Evolutionary conservation across 352 stramenopile species (phyloP), one percentile per base, ranked within the genome.

Genomic region (Peronospora destructor): DNA sequence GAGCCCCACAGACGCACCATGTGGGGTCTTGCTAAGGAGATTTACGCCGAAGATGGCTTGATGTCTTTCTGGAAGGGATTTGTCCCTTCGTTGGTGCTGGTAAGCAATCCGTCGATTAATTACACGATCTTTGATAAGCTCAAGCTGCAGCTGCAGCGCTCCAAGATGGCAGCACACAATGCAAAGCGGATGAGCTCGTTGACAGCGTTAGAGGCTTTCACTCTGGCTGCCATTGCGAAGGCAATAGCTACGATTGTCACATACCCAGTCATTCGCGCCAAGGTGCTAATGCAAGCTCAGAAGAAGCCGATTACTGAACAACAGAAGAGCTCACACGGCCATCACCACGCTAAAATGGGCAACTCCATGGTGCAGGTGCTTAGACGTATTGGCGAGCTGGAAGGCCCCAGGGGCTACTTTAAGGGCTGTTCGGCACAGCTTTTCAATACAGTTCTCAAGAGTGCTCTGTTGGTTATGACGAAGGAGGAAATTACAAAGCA

Each of bases 31-130:
- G 51, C 52, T 37, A 66, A 65, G 40, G 72, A 80, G 50, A 85
- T 91, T 39, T 88, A 86, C 56, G 68, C 66, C 14, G 76, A 89
- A 42, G 60, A 87, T 45, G 79, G 79, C 5, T 49, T 88, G 11
- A 48, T 71, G 32, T 82, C 83, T 10, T 91, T 95, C 57, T 95
- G 84, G 84, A 87, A 91, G 34, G 84, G 84, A n/a, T 89, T 86
- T 47, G 59, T 93, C 16, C 83, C 84, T 41, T 91, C 83, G n/a
- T 62, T 95, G 23, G 73, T 95, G 52, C 74, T 95, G 41, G 84
- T 89, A 16, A 88, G 67, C 61, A 95, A 95, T 59, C 84, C 84
- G 23, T 87, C 83, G 26, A 95, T 95, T 61, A 93, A 94, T 64
- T 95, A 87, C 54, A 92, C 84, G 13, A 71, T 90, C 38, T 95